A percentile compares a stretch with the other conserved stretches of the same genome.
phyloP scores from a whole-genome alignment of 805 yeast genomes.

The Candida orba region DNA sequence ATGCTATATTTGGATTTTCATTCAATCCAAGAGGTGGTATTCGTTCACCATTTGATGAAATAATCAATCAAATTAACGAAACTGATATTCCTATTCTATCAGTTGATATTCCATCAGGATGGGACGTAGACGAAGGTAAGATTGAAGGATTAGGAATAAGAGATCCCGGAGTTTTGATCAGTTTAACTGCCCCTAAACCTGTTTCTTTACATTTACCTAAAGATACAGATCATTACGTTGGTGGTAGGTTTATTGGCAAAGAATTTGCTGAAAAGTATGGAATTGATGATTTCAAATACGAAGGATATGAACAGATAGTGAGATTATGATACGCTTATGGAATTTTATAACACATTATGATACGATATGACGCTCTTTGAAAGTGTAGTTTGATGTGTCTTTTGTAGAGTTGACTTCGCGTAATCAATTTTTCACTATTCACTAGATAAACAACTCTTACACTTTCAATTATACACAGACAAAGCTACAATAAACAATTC shows the following conservation, averaged over 20 bases:
- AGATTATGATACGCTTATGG: slow-evolving; percentile 19
- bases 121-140: slow-evolving; percentile 94
- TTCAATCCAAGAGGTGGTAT: slow-evolving; percentile 70
- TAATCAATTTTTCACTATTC: background rate
- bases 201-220: slow-evolving; percentile 52
- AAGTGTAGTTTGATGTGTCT: too few relatives aligned
- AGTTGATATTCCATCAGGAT: slow-evolving; percentile 91
- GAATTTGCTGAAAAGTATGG: slow-evolving; percentile 67
- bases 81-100: slow-evolving; percentile 54
- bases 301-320: slow-evolving; percentile 50
- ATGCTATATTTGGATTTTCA: slow-evolving; percentile 88
- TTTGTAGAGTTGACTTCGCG: too few relatives aligned
- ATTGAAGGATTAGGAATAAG: slow-evolving; percentile 31
- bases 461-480: too few relatives aligned
- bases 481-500: too few relatives aligned
- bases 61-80: slow-evolving; percentile 33
- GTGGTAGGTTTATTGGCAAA: slow-evolving; percentile 77
- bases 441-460: background rate
- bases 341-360: background rate
- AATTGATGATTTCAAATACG: slow-evolving; percentile 56
- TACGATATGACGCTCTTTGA: background rate
- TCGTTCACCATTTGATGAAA: slow-evolving; percentile 62
- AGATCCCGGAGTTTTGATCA: slow-evolving; percentile 62
- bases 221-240: slow-evolving; percentile 60
- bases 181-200: slow-evolving; percentile 92